These are phyloP conservation scores for Cercospora sp. DNA, from an alignment of 2,329 filamentous ascomycete genomes.

Conservation along the genomic window DNA sequence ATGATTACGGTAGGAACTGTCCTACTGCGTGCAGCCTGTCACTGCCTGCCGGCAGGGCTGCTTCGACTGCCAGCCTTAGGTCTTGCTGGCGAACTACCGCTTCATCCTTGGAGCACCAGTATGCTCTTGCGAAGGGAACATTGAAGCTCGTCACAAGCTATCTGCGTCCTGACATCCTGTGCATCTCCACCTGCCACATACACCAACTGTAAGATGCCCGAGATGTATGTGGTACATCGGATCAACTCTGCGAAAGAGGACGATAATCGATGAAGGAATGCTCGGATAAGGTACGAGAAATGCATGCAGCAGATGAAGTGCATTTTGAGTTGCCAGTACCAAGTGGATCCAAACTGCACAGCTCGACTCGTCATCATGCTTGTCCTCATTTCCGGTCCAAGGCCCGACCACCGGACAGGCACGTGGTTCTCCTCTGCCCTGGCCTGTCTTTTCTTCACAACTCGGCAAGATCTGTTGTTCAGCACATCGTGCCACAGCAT, in stretches of 20 bases:
- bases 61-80: neutral
- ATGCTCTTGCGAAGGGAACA: neutral
- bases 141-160: neutral
- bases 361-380: slow-evolving; percentile 1
- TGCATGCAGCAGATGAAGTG: slow-evolving; percentile 8
- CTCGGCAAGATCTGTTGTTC: neutral
- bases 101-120: neutral
- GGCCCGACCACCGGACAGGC: neutral
- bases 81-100: neutral
- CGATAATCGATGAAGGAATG: neutral
- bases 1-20: neutral
- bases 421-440: neutral
- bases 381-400: neutral
- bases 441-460: neutral
- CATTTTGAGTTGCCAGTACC: slow-evolving; percentile 6
- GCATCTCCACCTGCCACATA: neutral
- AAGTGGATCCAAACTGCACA: slow-evolving; percentile 1
- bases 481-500: neutral
- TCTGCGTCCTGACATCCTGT: neutral
- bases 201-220: neutral
- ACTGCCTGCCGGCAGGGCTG: neutral
- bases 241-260: neutral
- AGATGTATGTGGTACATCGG: neutral
- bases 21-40: neutral
- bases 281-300: neutral